Conservation (phyloP, 345 rosid genomes). For the Acer negundo region DNA sequence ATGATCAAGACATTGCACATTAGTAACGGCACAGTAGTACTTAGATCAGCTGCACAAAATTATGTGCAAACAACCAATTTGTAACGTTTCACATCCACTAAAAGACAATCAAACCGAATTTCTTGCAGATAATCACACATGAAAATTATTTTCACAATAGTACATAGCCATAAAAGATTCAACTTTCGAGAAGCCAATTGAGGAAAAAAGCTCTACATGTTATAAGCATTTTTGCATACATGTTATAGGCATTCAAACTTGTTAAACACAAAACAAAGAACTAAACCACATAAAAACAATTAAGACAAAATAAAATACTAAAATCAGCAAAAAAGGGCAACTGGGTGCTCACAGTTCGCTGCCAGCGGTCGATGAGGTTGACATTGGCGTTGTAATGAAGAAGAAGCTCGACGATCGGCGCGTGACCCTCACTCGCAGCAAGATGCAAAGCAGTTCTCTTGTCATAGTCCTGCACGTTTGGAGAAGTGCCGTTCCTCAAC, state of each 20-base stretch:
- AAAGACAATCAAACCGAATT: no score
- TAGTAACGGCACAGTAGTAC: not conserved
- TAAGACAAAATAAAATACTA: not conserved
- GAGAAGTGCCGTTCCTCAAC: constrained; percentile 52
- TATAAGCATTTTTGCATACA: no score
- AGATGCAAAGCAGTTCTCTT: constrained; percentile 64
- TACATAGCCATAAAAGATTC: not conserved
- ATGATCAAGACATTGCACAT: constrained; percentile 4
- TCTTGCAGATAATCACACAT: no score
- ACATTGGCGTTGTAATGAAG: constrained; percentile 53
- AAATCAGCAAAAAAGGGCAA: not conserved
- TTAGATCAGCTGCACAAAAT: no score
- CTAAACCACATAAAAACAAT: not conserved
- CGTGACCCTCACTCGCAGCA: constrained; percentile 67
- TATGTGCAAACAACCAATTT: no score
- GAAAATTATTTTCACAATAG: no score
- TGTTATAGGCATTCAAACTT: no score
- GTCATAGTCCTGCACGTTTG: constrained; percentile 64
- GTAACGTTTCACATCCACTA: no score
- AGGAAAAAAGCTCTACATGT: no score
- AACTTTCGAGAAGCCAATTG: not conserved
- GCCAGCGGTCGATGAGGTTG: constrained; percentile 63
- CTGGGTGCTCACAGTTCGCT: constrained; percentile 41
- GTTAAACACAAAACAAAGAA: no score
- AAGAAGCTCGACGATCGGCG: constrained; percentile 66